A percentile compares a stretch with the other conserved stretches of the same genome.
Conservation (phyloP, 768 basidiomycete species). For the Tulasnella calospora region DNA sequence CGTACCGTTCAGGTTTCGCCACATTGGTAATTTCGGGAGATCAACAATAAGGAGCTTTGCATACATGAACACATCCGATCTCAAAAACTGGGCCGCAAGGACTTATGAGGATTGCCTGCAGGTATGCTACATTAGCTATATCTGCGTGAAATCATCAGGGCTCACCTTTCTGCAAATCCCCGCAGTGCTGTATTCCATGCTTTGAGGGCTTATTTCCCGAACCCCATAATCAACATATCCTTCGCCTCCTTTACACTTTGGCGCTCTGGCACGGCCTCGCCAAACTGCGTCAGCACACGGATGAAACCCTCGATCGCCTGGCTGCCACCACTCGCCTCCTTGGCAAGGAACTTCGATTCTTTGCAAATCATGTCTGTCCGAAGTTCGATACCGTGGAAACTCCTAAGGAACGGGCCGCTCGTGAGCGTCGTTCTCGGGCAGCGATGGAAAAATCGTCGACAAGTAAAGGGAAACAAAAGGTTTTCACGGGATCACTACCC, state of each 20-base stretch:
- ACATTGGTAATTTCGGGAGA: neutral
- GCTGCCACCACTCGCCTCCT: neutral
- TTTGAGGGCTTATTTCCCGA: too few relatives aligned
- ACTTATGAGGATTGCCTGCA: slow-evolving; percentile 35
- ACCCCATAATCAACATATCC: too few relatives aligned
- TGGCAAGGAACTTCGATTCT: slow-evolving; percentile 9
- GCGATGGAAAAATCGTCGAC: neutral
- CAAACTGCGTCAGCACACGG: too few relatives aligned
- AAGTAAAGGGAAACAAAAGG: neutral
- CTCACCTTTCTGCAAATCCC: too few relatives aligned
- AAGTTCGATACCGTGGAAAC: slow-evolving; percentile 19
- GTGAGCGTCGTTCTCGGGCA: neutral
- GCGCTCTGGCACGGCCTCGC: too few relatives aligned
- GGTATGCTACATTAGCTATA: slow-evolving; percentile 7
- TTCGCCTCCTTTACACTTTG: too few relatives aligned
- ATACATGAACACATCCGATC: slow-evolving; percentile 4
- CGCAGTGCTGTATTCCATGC: too few relatives aligned
- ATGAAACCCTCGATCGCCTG: too few relatives aligned
- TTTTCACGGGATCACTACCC: neutral
- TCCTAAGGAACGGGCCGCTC: neutral
- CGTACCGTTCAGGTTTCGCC: neutral
- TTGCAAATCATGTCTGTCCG: neutral
- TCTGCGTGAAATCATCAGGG: too few relatives aligned
- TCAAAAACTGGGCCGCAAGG: slow-evolving; percentile 13
- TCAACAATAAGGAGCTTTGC: slow-evolving; percentile 12